Base-by-base conservation (phyloP, 2,329 filamentous ascomycete genomes). In the Apiospora rasikravindrae region DNA sequence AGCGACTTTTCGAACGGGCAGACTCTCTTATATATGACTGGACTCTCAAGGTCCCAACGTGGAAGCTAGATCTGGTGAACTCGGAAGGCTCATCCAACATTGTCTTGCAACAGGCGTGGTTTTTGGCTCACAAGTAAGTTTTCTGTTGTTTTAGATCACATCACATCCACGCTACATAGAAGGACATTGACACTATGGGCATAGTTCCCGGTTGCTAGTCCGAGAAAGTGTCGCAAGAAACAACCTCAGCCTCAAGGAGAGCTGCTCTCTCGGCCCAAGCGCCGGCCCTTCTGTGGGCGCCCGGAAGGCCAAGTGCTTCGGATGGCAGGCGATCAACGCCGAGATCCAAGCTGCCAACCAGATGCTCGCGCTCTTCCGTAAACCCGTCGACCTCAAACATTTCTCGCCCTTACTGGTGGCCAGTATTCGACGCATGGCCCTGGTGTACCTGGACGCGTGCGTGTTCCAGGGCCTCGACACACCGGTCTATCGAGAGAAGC, bases 1-100 rank as follows among this genome's bases (percentile, higher is more conserved):
- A 64, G 51, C 76, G 77, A 57, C 73, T 74, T 29, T 78, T 80
- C 42, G 77, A 80, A 29, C 78, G 82, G 68, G 80, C 80, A 37
- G 82, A 84, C 71, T 78, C 81, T 6, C 81, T 77, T 69, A 78
- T 84, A 19, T 80, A 81, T 45, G 82, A 81, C 70, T 84, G 82
- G 80, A 75, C 81, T 26, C 77, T 83, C 42, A 80, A 81, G 51
- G 74, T 84, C 11, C 83, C 83, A 3, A 77, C 77, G 44, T 82
- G 81, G 79, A 84, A 84, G 72, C 80, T 81, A 75, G 78, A 81
- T 42, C 73, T 84, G 24, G 79, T 83, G 26, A 80, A 83, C 72
- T 77, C 80, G 3, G 77, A 81, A 42, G 82, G 81, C 29, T 76
- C 79, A 26, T 77, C 81, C 0, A 83, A 84, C 64, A 79, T 84